These are phyloP conservation scores for Trichoderma harzianum DNA, from an alignment of 2,329 filamentous ascomycete genomes.

Conservation along the genomic window DNA sequence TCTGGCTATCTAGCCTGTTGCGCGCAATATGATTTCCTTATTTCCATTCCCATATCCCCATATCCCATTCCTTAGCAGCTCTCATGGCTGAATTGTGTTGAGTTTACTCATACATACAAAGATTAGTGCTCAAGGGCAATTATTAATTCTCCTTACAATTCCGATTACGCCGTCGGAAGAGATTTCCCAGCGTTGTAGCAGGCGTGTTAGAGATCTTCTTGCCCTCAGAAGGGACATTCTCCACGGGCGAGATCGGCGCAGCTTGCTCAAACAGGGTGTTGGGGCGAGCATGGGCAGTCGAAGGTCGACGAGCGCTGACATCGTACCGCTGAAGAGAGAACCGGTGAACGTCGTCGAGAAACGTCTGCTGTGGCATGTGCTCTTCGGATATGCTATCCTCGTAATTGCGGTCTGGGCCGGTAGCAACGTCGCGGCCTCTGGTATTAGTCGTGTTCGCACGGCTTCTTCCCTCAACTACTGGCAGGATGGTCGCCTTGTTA, in stretches of 20 bases:
- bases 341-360: not conserved
- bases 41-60: not conserved
- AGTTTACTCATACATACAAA: not conserved
- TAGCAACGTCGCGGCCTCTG: not conserved
- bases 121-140: not conserved
- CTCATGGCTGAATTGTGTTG: not conserved
- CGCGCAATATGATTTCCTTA: not conserved
- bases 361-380: not conserved
- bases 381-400: conserved; percentile 12
- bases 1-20: not conserved
- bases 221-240: not conserved
- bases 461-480: conserved; percentile 10
- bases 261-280: not conserved
- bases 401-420: not conserved
- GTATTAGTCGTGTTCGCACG: not conserved
- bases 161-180: conserved; percentile 28
- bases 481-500: conserved; percentile 25
- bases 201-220: conserved; percentile 21
- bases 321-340: conserved; percentile 17
- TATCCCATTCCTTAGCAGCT: not conserved
- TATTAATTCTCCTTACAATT: not conserved
- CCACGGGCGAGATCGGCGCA: not conserved
- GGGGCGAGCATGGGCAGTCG: conserved; percentile 4
- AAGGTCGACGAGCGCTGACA: conserved; percentile 14
- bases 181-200: conserved; percentile 24